These are phyloP conservation scores for Diplogelasinospora grovesii DNA, from an alignment of 495 filamentous ascomycete genomes.

Conservation along the genomic window DNA sequence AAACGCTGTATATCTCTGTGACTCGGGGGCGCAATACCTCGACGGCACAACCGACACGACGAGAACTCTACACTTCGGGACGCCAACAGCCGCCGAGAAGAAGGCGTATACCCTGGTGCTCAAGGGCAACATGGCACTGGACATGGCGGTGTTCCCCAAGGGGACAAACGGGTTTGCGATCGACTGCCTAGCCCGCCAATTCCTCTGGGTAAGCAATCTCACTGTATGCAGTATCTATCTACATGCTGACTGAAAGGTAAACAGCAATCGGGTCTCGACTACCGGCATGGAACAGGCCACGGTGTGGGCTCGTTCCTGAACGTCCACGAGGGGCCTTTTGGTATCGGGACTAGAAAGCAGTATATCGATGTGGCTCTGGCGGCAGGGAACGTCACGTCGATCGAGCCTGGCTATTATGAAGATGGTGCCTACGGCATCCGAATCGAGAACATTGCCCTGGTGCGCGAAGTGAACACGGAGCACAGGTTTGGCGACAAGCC, in stretches of 20 bases:
- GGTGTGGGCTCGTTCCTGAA: slow-evolving; percentile 90
- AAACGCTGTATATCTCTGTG: slow-evolving; percentile 84
- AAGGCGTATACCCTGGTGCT: slow-evolving; percentile 93
- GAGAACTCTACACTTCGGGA: slow-evolving; percentile 84
- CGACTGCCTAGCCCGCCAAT: slow-evolving; percentile 83
- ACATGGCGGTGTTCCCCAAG: slow-evolving; percentile 85
- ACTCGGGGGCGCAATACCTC: slow-evolving; percentile 90
- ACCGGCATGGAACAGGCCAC: slow-evolving; percentile 94
- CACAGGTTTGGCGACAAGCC: slow-evolving; percentile 89
- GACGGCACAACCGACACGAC: slow-evolving; percentile 98
- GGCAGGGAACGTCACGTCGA: slow-evolving; percentile 87
- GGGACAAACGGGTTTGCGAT: slow-evolving; percentile 90
- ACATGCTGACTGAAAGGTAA: slow-evolving; percentile 7
- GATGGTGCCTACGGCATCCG: slow-evolving; percentile 97
- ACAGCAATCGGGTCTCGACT: slow-evolving; percentile 78
- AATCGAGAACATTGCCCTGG: slow-evolving; percentile 93
- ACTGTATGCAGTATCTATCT: too few relatives aligned
- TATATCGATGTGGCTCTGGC: slow-evolving; percentile 87
- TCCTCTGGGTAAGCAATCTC: slow-evolving; percentile 61
- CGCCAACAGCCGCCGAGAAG: slow-evolving; percentile 76
- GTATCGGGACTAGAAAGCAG: slow-evolving; percentile 84
- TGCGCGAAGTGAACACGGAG: slow-evolving; percentile 76
- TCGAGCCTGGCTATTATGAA: slow-evolving; percentile 97
- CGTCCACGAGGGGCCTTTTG: slow-evolving; percentile 96
- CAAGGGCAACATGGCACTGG: slow-evolving; percentile 91